Evolutionary conservation across 495 filamentous ascomycete species (phyloP).

Genomic region (Rhizodiscina lignyota): DNA sequence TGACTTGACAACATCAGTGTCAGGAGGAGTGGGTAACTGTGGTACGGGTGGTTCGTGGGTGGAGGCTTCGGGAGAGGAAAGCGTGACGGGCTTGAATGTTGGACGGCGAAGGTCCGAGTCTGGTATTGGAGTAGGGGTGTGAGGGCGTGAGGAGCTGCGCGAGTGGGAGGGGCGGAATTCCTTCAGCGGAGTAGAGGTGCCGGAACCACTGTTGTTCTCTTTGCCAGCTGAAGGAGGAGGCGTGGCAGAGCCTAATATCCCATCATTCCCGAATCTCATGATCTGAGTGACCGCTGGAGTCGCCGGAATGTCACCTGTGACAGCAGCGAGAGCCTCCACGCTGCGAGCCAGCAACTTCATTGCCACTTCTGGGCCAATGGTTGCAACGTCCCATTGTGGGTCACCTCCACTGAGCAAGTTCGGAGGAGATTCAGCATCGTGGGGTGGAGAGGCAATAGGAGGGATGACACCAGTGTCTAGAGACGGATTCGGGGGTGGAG

Average conservation of each 20-base stretch:
- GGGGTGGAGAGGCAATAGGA: slow-evolving; percentile 6
- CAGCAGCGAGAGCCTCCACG: slow-evolving; percentile 53
- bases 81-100: not conserved
- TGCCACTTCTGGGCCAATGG: slow-evolving; percentile 55
- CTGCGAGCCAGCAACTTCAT: slow-evolving; percentile 59
- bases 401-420: slow-evolving; percentile 3
- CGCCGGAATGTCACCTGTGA: slow-evolving; percentile 57
- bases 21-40: not conserved
- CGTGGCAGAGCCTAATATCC: too few species aligned
- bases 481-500: slow-evolving; percentile 9
- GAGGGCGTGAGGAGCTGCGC: not conserved
- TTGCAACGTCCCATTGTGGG: slow-evolving; percentile 42
- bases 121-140: not conserved
- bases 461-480: slow-evolving; percentile 17
- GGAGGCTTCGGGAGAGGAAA: slow-evolving; percentile 13
- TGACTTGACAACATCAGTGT: too few species aligned
- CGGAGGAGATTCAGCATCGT: slow-evolving; percentile 8
- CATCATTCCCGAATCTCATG: too few species aligned
- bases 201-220: too few species aligned
- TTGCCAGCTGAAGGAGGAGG: too few species aligned
- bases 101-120: not conserved
- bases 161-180: not conserved
- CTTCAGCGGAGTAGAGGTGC: not conserved
- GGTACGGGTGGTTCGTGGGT: slow-evolving; percentile 18
- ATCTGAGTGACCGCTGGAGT: slow-evolving; percentile 48